These are phyloP conservation scores for Falciphora oryzae DNA, from an alignment of 2,329 filamentous ascomycete species.

Conservation along the genomic window DNA sequence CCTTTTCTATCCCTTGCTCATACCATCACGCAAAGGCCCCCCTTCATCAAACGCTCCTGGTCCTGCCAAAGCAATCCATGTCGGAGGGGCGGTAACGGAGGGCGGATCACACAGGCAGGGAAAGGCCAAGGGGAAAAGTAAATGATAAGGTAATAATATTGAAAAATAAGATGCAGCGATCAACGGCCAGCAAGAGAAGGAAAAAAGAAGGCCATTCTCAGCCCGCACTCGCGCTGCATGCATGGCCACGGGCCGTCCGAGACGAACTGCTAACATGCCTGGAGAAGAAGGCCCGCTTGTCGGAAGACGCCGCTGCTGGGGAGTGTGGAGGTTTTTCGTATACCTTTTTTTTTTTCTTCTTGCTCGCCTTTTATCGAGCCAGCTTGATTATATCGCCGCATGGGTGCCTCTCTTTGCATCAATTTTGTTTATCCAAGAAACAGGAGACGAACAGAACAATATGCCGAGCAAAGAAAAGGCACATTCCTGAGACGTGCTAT, in stretches of 20 bases:
- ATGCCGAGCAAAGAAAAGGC: not conserved
- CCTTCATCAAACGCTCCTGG: not conserved
- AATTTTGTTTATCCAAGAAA: no score
- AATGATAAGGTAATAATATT: conserved; percentile 7
- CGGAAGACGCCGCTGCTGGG: not conserved
- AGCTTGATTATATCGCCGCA: no score
- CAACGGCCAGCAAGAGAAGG: no score
- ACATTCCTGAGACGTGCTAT: not conserved
- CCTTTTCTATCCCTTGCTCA: not conserved
- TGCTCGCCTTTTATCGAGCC: not conserved
- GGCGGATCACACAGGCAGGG: conserved; percentile 5
- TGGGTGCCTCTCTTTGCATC: no score
- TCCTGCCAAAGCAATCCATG: not conserved
- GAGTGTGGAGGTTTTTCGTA: no score
- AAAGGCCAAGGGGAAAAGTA: not conserved
- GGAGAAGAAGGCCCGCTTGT: not conserved
- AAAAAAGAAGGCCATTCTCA: not conserved
- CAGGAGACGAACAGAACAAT: no score
- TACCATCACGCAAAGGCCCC: not conserved
- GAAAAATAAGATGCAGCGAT: not conserved
- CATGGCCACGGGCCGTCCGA: no score
- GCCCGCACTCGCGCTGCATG: no score
- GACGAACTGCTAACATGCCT: not conserved
- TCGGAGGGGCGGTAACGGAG: not conserved
- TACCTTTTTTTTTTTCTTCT: not conserved